Evolutionary conservation across 1,139 yeast genomes (phyloP).

Genomic region (Kluyveromyces sp.): DNA sequence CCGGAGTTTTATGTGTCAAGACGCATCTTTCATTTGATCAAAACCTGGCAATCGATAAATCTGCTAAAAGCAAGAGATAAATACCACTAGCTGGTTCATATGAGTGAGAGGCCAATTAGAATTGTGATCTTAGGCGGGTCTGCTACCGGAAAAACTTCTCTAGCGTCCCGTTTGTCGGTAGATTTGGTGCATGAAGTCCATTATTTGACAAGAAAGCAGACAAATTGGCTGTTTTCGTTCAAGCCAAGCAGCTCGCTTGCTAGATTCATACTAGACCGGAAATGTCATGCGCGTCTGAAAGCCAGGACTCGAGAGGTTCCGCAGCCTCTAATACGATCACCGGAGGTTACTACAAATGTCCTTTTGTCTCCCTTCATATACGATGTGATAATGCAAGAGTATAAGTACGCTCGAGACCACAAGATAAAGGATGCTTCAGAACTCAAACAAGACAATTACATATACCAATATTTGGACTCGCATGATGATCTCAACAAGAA

Average conservation of each 20-base stretch:
- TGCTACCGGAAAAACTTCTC: constrained; percentile 38
- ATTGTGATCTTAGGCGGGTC: constrained; percentile 32
- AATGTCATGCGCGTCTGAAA: constrained; percentile 30
- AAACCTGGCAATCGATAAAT: too few relatives aligned
- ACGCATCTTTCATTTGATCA: too few relatives aligned
- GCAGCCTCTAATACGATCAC: constrained; percentile 27
- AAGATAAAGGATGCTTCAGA: constrained; percentile 8
- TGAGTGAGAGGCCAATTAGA: constrained; percentile 25
- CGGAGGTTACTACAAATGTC: constrained; percentile 25
- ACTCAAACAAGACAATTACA: constrained; percentile 14
- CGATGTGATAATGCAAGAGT: constrained; percentile 32
- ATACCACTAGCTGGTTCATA: not conserved
- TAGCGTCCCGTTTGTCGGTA: constrained; percentile 44
- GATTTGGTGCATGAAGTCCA: constrained; percentile 40
- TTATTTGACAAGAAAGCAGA: constrained; percentile 57
- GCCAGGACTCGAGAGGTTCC: constrained; percentile 22
- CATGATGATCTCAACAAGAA: constrained; percentile 3
- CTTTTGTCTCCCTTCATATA: constrained; percentile 33
- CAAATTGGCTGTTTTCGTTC: constrained; percentile 50
- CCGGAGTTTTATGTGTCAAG: too few relatives aligned
- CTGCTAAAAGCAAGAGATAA: too few relatives aligned
- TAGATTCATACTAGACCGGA: constrained; percentile 44
- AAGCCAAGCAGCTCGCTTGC: constrained; percentile 38
- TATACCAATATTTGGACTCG: constrained; percentile 5
- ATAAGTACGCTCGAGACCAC: constrained; percentile 12